A percentile compares a stretch with the other conserved stretches of the same genome.
Conservation (phyloP, 108 stramenopile species). For the Nitzschia sp. region DNA sequence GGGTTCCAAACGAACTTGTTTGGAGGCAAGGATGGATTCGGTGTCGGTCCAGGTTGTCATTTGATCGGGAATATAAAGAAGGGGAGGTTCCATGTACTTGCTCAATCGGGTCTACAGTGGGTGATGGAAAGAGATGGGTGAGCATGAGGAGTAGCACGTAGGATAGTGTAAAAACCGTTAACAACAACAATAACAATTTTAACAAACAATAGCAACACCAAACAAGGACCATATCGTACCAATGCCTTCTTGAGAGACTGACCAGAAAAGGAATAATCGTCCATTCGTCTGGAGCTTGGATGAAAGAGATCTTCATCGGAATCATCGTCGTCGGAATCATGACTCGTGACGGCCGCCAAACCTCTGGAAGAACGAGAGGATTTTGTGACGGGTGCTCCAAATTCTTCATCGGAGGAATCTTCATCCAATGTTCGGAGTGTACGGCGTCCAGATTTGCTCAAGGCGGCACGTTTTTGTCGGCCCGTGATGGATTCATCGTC, state of each 20-base stretch:
- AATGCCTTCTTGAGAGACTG: slow-evolving; percentile 13
- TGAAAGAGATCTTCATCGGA: background rate
- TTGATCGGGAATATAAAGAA: background rate
- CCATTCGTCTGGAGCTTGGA: background rate
- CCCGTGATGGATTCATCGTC: slow-evolving; percentile 5
- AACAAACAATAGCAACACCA: no score
- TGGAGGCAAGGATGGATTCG: background rate
- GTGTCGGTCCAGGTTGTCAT: slow-evolving; percentile 8
- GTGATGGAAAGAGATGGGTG: background rate
- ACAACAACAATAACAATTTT: background rate
- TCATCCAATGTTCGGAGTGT: slow-evolving; percentile 11
- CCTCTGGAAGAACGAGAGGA: no score
- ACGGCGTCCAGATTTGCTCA: slow-evolving; percentile 17
- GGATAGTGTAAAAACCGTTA: background rate
- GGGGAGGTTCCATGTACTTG: slow-evolving; percentile 9
- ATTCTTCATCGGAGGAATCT: slow-evolving; percentile 14
- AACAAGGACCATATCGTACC: slow-evolving; percentile 1
- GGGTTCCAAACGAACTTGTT: background rate
- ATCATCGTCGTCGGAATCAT: background rate
- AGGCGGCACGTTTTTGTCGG: slow-evolving; percentile 1
- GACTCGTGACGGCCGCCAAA: background rate
- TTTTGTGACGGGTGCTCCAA: background rate
- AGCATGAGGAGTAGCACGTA: slow-evolving; percentile 8
- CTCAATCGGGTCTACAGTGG: slow-evolving; percentile 5
- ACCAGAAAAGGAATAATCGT: slow-evolving; percentile 10